These are phyloP conservation scores for Populus hybrid DNA, from an alignment of 441 rosid species.

Conservation along the genomic window DNA sequence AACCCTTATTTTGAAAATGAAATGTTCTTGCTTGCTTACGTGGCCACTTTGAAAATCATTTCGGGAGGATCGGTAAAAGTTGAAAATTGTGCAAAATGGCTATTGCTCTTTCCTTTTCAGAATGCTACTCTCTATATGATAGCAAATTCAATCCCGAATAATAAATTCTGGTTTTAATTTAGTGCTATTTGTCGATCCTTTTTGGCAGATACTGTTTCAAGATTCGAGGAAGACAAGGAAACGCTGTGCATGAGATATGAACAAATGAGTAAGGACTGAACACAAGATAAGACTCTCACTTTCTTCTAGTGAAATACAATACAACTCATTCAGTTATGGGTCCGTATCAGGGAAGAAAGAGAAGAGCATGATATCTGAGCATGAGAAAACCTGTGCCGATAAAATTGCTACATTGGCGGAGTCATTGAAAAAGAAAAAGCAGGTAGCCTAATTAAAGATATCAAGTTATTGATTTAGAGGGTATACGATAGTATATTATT, in stretches of 20 bases:
- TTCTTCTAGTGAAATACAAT: conserved; percentile 6
- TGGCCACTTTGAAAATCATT: not conserved
- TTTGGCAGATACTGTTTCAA: conserved; percentile 58
- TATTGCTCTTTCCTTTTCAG: not conserved
- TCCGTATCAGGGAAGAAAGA: conserved; percentile 69
- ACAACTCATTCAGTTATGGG: conserved; percentile 15
- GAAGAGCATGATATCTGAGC: conserved; percentile 60
- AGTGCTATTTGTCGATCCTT: not conserved
- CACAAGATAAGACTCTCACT: not conserved
- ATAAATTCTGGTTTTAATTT: conserved; percentile 3
- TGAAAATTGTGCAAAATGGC: not conserved
- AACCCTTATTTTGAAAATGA: not conserved
- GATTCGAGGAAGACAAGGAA: conserved; percentile 78
- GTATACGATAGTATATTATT: too few relatives aligned
- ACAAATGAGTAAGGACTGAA: conserved; percentile 58
- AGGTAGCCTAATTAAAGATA: conserved; percentile 32
- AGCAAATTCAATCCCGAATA: not conserved
- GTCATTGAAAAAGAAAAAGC: conserved; percentile 69
- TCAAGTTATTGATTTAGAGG: not conserved
- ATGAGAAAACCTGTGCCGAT: conserved; percentile 59
- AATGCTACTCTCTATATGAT: not conserved
- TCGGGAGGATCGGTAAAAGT: not conserved
- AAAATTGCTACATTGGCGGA: conserved; percentile 63
- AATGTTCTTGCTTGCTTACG: not conserved
- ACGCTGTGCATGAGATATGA: conserved; percentile 66